phyloP scores from a whole-genome alignment of 1,284 basidiomycete genomes.

The Meripilus lineatus region DNA sequence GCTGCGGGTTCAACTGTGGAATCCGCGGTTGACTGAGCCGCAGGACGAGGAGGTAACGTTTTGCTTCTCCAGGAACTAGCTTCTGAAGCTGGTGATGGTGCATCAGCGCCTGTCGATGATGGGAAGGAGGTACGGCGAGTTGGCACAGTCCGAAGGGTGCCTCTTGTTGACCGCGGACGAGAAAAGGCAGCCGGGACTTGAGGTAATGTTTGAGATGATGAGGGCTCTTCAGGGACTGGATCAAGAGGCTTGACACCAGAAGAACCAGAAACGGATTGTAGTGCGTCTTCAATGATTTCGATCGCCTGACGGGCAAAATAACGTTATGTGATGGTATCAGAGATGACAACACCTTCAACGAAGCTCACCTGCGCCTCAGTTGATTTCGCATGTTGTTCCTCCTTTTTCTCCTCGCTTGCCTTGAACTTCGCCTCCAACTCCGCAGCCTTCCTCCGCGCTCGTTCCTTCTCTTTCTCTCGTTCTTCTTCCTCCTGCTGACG shows the following conservation, averaged over 20 bases:
- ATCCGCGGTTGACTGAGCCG: constrained; percentile 4
- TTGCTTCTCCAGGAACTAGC: constrained; percentile 64
- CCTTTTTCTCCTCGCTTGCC: constrained; percentile 35
- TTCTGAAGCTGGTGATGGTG: constrained; percentile 30
- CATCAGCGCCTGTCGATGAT: constrained; percentile 15
- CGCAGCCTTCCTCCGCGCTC: constrained; percentile 81
- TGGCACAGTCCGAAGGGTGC: constrained; percentile 21
- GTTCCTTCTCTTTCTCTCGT: constrained; percentile 76
- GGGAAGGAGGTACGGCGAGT: constrained; percentile 25
- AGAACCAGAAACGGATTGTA: constrained; percentile 20
- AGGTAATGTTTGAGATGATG: constrained; percentile 10
- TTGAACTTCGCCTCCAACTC: constrained; percentile 80
- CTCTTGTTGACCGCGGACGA: constrained; percentile 30
- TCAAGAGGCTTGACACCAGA: neutral
- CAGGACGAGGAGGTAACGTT: constrained; percentile 29
- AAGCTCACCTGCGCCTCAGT: constrained; percentile 21
- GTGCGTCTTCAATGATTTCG: constrained; percentile 44
- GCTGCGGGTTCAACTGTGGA: neutral
- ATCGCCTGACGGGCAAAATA: constrained; percentile 27
- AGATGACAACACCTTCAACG: constrained; percentile 1
- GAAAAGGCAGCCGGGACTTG: constrained; percentile 12
- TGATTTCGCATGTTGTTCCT: constrained; percentile 14
- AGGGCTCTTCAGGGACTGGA: constrained; percentile 4
- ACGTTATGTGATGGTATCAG: neutral
- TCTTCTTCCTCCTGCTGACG: constrained; percentile 85